Evolutionary conservation across 805 yeast species (phyloP), one percentile per base, ranked within the genome.

Genomic region (Candida peoriensis): DNA sequence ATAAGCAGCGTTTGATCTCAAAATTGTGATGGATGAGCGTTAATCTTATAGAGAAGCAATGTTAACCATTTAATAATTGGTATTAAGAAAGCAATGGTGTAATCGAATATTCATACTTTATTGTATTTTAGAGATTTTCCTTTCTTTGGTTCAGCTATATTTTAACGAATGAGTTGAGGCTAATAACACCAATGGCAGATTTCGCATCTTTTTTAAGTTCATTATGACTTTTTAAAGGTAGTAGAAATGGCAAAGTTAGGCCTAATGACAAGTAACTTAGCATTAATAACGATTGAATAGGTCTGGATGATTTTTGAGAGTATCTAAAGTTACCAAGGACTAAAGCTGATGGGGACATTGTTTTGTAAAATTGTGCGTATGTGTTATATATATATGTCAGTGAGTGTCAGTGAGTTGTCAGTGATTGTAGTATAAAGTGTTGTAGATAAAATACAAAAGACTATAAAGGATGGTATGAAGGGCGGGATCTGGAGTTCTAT

Each of bases 261-360:
- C 50, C 54, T 12, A 48, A 30, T 9, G 44, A 39, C 10, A 48
- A 23, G 37, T 48, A 48, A 21, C 47, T 37, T n/a, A 48, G 40
- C 54, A 48, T 48, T 11, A 48, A 29, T 13, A 47, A 23, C 2
- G 54, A 45, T 26, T 47, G 51, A 16, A 36, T n/a, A n/a, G 32
- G 28, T 29, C 34, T 32, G 22, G 39, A 30, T 31, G 24, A 24
- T 14, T 37, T 14, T 21, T 30, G 13, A 20, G 35, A 16, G 40
- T 48, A 48, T 44, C 48, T 46, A 40, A 48, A 42, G 40, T 40
- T 44, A 31, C 39, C 33, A 5, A 16, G 17, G 8, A 34, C 30
- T 24, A 42, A 28, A 11, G 37, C 36, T 9, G 52, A 37, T 15
- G 47, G 40, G 29, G 41, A 27, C 50, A 44, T 48, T 20, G 9